Percentiles rank a stretch among this genome's conserved stretches.
phyloP scores from a whole-genome alignment of 495 filamentous ascomycete species.

The Cryomyces minteri region DNA sequence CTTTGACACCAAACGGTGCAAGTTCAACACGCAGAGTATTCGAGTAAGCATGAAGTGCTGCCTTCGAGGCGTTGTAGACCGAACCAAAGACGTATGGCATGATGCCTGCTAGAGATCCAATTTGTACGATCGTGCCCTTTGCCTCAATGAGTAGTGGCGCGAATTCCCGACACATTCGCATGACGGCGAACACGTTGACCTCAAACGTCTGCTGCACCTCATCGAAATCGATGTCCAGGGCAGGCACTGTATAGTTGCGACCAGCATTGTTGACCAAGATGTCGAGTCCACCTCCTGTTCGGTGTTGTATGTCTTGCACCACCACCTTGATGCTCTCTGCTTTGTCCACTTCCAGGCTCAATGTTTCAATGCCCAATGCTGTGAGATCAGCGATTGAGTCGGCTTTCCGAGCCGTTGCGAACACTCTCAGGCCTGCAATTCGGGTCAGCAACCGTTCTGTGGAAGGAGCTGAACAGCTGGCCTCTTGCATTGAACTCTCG shows the following conservation, averaged over 20 bases:
- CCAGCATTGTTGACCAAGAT: slow-evolving; percentile 47
- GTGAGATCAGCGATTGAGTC: slow-evolving; percentile 26
- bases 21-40: slow-evolving; percentile 41
- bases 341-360: slow-evolving; percentile 33
- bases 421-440: slow-evolving; percentile 25
- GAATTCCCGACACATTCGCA: slow-evolving; percentile 39
- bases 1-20: slow-evolving; percentile 25
- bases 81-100: slow-evolving; percentile 24
- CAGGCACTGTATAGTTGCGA: slow-evolving; percentile 41
- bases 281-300: slow-evolving; percentile 29
- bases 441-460: not conserved
- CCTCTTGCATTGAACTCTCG: slow-evolving; percentile 33
- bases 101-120: slow-evolving; percentile 37
- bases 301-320: slow-evolving; percentile 22
- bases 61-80: slow-evolving; percentile 46
- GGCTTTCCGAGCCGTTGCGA: slow-evolving; percentile 38
- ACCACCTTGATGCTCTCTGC: slow-evolving; percentile 26
- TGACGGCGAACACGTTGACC: slow-evolving; percentile 41
- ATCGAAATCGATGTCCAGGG: slow-evolving; percentile 32
- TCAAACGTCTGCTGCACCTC: slow-evolving; percentile 35
- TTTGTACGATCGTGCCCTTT: slow-evolving; percentile 41
- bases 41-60: slow-evolving; percentile 40
- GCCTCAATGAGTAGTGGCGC: slow-evolving; percentile 36
- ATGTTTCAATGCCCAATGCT: slow-evolving; percentile 31
- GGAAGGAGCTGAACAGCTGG: not conserved